Conservation (phyloP, 1,284 basidiomycete genomes). For the Ustilago crameri region DNA sequence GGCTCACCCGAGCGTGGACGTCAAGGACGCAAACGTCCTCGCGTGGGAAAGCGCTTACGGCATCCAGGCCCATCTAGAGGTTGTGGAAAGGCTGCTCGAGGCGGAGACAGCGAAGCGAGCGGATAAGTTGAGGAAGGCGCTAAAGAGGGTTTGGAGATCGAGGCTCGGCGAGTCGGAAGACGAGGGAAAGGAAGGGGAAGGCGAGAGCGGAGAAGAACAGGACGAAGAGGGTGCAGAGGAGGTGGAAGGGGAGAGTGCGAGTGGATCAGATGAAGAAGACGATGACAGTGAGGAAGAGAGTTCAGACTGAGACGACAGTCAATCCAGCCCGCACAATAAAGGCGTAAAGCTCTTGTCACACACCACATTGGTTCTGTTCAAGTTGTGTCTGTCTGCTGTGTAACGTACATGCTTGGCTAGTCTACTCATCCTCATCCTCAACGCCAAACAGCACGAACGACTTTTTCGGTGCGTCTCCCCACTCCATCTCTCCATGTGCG, state of each 20-base stretch:
- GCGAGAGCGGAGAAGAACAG: neutral
- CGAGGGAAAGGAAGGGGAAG: neutral
- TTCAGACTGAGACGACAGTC: neutral
- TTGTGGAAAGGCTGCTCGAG: conserved; percentile 30
- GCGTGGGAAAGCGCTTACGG: conserved; percentile 26
- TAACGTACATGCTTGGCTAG: too few relatives aligned
- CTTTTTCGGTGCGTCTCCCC: conserved; percentile 53
- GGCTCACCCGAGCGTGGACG: conserved; percentile 7
- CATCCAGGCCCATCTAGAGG: conserved; percentile 37
- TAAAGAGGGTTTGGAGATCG: conserved; percentile 5
- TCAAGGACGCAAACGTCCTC: conserved; percentile 5
- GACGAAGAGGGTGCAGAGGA: neutral
- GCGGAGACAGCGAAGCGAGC: conserved; percentile 8
- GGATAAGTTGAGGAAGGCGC: conserved; percentile 8
- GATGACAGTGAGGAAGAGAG: neutral
- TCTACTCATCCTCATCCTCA: conserved; percentile 50
- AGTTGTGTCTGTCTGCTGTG: too few relatives aligned
- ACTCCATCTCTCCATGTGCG: conserved; percentile 54
- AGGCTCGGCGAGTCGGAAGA: neutral
- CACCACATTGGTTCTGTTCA: too few relatives aligned
- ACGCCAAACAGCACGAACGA: conserved; percentile 48
- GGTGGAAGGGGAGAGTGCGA: neutral
- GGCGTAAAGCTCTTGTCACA: too few relatives aligned
- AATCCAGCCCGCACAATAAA: too few relatives aligned
- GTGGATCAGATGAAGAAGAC: neutral